phyloP scores from a whole-genome alignment of 768 basidiomycete species.

The Cystofilobasidium bisporidii region DNA sequence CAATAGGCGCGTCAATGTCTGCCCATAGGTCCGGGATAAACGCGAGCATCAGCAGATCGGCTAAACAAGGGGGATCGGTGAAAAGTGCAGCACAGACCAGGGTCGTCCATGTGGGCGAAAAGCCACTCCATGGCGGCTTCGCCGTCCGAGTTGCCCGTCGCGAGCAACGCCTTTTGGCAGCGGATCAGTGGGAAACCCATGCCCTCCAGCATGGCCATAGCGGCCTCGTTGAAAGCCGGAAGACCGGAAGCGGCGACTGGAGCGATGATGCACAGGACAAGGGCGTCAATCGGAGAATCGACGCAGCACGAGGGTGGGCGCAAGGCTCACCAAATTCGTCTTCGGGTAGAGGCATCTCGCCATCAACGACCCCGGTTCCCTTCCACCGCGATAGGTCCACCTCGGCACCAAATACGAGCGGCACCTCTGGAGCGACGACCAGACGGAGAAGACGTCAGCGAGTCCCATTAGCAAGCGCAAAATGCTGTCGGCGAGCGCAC shows the following conservation, averaged over 20 bases:
- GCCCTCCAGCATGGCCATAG: conserved; percentile 63
- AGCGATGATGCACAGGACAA: not conserved
- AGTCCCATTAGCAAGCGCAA: too few species aligned
- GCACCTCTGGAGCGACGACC: conserved; percentile 57
- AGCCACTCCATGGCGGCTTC: conserved; percentile 93
- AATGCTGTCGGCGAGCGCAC: conserved; percentile 41
- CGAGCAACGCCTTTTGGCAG: conserved; percentile 81
- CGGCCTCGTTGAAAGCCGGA: conserved; percentile 63
- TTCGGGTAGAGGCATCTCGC: conserved; percentile 61
- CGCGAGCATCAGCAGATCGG: not conserved
- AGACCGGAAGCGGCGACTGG: conserved; percentile 41
- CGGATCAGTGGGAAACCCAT: conserved; percentile 87
- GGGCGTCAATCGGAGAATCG: too few species aligned
- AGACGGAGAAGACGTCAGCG: too few species aligned
- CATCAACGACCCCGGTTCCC: conserved; percentile 58
- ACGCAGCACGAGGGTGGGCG: not conserved
- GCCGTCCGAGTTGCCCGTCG: conserved; percentile 61
- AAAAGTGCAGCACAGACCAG: conserved; percentile 48
- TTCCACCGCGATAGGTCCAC: conserved; percentile 59
- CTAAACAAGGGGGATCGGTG: not conserved
- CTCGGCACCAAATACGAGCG: conserved; percentile 60
- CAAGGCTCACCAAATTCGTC: conserved; percentile 40
- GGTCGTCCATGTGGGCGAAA: conserved; percentile 88
- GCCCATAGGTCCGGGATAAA: not conserved
- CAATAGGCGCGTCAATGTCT: conserved; percentile 77